Conservation (phyloP, 2,329 filamentous ascomycete genomes). For the Pseudogymnoascus verrucosus region DNA sequence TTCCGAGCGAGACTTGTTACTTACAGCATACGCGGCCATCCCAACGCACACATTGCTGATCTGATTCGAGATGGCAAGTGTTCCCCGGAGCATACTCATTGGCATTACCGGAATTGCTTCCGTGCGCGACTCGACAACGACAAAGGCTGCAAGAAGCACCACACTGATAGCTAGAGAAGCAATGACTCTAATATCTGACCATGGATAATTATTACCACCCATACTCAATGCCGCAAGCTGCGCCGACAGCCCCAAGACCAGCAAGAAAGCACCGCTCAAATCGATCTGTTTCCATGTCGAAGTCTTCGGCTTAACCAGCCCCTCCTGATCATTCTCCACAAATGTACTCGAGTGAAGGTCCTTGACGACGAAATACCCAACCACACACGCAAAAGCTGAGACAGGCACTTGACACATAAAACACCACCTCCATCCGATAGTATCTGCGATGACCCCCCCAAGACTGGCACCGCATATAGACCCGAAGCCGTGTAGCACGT, state of each 20-base stretch:
- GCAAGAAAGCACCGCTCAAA: conserved; percentile 46
- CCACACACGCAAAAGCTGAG: conserved; percentile 44
- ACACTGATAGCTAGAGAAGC: conserved; percentile 36
- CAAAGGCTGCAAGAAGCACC: conserved; percentile 36
- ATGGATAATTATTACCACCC: conserved; percentile 47
- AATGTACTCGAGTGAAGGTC: conserved; percentile 28
- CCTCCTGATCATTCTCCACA: conserved; percentile 13
- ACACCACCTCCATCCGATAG: conserved; percentile 60
- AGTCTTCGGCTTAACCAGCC: conserved; percentile 22
- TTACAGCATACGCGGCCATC: conserved; percentile 53
- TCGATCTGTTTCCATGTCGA: conserved; percentile 49
- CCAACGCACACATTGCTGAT: conserved; percentile 53
- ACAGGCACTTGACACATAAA: conserved; percentile 56
- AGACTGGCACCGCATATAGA: conserved; percentile 55
- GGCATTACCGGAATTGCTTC: conserved; percentile 47
- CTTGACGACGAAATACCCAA: conserved; percentile 46
- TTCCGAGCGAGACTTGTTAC: conserved; percentile 21
- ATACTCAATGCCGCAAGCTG: conserved; percentile 49
- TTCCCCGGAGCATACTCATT: conserved; percentile 47
- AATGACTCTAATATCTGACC: conserved; percentile 42
- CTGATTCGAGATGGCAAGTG: conserved; percentile 46
- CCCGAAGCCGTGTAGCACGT: conserved; percentile 53
- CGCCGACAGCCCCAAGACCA: conserved; percentile 49
- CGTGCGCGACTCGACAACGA: conserved; percentile 41
- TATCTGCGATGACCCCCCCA: conserved; percentile 56